Conservation (phyloP, 106 monocot genomes). For the Acorus calamus region DNA sequence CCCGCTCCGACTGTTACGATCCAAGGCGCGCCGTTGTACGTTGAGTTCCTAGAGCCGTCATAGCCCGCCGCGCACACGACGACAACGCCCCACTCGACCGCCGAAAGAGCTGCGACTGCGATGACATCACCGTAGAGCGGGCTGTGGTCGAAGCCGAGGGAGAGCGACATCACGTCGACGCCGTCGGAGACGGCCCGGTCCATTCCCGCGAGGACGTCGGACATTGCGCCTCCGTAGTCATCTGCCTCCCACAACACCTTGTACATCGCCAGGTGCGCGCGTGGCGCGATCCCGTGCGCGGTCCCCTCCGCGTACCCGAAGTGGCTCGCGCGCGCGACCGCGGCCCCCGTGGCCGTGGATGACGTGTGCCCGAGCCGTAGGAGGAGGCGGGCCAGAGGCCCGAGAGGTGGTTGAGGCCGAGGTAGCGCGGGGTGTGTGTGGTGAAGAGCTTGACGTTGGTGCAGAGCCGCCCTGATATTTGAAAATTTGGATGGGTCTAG, state of each 20-base stretch:
- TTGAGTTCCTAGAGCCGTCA: not conserved
- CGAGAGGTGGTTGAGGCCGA: constrained; percentile 17
- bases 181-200: constrained; percentile 1
- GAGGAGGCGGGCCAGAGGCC: constrained; percentile 35
- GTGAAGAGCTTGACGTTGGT: constrained; percentile 39
- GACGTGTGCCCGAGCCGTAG: constrained; percentile 15
- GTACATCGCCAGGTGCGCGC: constrained; percentile 7
- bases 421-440: constrained; percentile 43
- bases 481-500: too few relatives aligned
- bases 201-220: constrained; percentile 5
- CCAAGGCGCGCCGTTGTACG: not conserved
- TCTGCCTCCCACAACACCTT: not conserved
- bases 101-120: not conserved
- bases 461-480: too few relatives aligned
- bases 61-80: not conserved
- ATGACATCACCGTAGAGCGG: not conserved
- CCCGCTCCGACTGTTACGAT: not conserved
- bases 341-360: constrained; percentile 6
- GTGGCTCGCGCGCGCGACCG: not conserved
- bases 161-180: not conserved
- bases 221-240: not conserved
- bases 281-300: too few relatives aligned
- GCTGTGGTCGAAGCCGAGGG: too few relatives aligned
- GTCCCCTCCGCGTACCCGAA: constrained; percentile 6
- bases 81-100: constrained; percentile 1